Evolutionary conservation across 2,329 filamentous ascomycete genomes (phyloP).

Genomic region (Colletotrichum musae): DNA sequence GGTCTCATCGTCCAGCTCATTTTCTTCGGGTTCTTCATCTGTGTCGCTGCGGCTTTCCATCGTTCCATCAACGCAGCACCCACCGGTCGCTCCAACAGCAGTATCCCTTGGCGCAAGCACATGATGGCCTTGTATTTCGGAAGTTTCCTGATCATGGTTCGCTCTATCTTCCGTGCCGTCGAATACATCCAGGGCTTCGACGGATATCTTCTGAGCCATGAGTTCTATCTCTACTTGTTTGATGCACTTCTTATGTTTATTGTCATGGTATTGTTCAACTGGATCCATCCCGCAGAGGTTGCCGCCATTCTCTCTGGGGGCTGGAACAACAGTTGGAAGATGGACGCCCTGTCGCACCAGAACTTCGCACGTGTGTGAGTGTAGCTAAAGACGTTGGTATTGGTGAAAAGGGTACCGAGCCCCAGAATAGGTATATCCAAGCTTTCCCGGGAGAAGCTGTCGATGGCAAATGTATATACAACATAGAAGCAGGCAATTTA

Average conservation of each 20-base stretch:
- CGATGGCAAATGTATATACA: too few relatives aligned
- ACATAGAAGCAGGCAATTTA: too few relatives aligned
- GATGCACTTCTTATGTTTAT: constrained; percentile 54
- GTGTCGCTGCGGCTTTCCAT: constrained; percentile 63
- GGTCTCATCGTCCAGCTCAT: constrained; percentile 69
- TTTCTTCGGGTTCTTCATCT: constrained; percentile 68
- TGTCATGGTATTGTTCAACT: constrained; percentile 43
- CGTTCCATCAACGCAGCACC: constrained; percentile 45
- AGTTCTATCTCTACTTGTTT: constrained; percentile 55
- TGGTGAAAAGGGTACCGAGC: too few relatives aligned
- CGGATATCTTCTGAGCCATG: constrained; percentile 52
- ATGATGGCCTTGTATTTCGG: constrained; percentile 46
- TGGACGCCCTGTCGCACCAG: constrained; percentile 5
- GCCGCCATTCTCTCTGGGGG: constrained; percentile 5
- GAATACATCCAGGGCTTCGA: constrained; percentile 57
- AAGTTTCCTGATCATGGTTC: constrained; percentile 55
- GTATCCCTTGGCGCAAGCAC: constrained; percentile 51
- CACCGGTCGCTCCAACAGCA: constrained; percentile 43
- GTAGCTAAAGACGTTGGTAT: background rate
- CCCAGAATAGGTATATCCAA: too few relatives aligned
- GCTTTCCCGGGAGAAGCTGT: too few relatives aligned
- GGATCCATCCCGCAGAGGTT: constrained; percentile 22
- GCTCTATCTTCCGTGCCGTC: constrained; percentile 58
- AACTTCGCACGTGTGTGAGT: background rate
- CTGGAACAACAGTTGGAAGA: constrained; percentile 13